Percentiles rank a stretch among this genome's conserved stretches.
Conservation (phyloP, 2,329 filamentous ascomycete species). For the Alternaria infectoria region DNA sequence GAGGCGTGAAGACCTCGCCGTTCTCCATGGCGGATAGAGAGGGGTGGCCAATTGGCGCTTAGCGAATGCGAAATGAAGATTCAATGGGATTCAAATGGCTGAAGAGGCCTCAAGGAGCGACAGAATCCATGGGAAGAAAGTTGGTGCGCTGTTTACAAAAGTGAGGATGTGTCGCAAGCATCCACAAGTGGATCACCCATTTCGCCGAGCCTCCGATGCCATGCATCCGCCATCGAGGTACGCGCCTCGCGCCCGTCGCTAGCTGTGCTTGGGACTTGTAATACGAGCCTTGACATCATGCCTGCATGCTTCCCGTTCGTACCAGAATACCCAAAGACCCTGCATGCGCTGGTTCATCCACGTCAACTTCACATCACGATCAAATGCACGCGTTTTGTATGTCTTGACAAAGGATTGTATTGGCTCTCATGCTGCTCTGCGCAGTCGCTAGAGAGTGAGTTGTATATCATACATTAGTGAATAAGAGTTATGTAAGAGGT, state of each 20-base stretch:
- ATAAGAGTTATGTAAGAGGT: slow-evolving; percentile 51
- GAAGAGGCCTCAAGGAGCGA: slow-evolving; percentile 22
- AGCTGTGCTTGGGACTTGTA: background rate
- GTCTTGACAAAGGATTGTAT: slow-evolving; percentile 40
- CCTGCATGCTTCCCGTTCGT: background rate
- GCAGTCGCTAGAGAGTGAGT: slow-evolving; percentile 37
- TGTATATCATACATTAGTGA: slow-evolving; percentile 51
- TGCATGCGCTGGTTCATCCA: background rate
- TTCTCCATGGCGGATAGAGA: slow-evolving; percentile 41
- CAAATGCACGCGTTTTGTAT: background rate
- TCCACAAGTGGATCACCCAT: slow-evolving; percentile 19
- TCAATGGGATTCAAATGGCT: slow-evolving; percentile 1
- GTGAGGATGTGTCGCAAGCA: slow-evolving; percentile 12
- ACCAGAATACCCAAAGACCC: background rate
- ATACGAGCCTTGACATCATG: background rate
- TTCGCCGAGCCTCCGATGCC: slow-evolving; percentile 30
- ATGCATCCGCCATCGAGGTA: slow-evolving; percentile 26
- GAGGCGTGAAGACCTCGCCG: slow-evolving; percentile 45
- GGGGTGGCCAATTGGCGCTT: background rate
- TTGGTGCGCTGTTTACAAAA: slow-evolving; percentile 15
- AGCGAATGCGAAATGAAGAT: background rate
- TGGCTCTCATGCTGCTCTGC: slow-evolving; percentile 41
- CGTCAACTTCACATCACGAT: background rate
- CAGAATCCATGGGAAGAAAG: slow-evolving; percentile 25
- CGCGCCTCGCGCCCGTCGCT: background rate